Conservation (phyloP, 2,329 filamentous ascomycete species). For the Xylariaceae sp. region DNA sequence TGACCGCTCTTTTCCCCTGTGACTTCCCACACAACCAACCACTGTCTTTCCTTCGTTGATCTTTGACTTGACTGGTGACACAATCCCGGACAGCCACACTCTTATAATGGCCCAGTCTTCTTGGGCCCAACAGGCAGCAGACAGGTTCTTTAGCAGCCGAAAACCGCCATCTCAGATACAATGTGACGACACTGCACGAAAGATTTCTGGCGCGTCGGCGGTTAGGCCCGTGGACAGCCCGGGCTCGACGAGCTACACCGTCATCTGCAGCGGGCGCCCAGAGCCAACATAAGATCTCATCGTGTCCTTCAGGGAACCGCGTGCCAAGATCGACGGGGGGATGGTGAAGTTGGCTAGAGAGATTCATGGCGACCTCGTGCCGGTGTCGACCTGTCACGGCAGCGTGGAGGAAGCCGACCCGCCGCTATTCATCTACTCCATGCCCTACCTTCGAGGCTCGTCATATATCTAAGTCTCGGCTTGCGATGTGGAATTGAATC, state of each 20-base stretch:
- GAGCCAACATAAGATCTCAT: conserved; percentile 7
- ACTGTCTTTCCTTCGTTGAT: too few relatives aligned
- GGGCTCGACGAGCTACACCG: conserved; percentile 28
- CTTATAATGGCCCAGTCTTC: conserved; percentile 8
- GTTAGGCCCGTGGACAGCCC: conserved; percentile 23
- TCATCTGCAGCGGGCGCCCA: conserved; percentile 16
- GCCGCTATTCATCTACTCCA: conserved; percentile 20
- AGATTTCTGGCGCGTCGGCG: conserved; percentile 13
- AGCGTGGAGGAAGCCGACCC: conserved; percentile 23
- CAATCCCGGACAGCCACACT: conserved; percentile 3
- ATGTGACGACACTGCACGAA: conserved; percentile 19
- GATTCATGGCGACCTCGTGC: conserved; percentile 25
- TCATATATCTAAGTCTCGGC: conserved; percentile 21
- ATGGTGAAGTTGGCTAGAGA: conserved; percentile 22
- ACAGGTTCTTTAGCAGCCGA: conserved; percentile 17
- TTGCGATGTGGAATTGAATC: conserved; percentile 20
- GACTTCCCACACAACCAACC: too few relatives aligned
- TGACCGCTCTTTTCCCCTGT: too few relatives aligned
- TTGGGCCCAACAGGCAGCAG: conserved; percentile 4
- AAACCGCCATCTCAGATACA: conserved; percentile 20
- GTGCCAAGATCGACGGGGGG: conserved; percentile 8
- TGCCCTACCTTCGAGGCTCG: conserved; percentile 20
- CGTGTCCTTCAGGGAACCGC: conserved; percentile 14
- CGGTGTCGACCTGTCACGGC: conserved; percentile 20
- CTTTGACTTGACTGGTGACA: too few relatives aligned